Base-by-base conservation (phyloP, 1,139 yeast species). In the Lodderomyces parapsilosis region DNA sequence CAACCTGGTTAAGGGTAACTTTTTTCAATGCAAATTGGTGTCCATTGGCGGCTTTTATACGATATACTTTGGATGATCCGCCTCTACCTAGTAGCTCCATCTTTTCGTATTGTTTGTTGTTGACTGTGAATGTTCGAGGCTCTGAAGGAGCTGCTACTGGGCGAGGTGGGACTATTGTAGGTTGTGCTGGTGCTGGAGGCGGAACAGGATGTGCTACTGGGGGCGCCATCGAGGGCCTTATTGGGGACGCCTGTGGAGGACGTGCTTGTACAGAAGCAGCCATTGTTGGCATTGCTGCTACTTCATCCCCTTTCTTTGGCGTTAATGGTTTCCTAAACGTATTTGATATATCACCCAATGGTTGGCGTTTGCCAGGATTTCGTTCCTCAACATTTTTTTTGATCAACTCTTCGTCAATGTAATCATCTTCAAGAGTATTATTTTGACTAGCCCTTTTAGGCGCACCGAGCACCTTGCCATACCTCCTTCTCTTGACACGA, bases 61-160 rank as follows among this genome's bases (percentile, higher is more conserved):
- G 85, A 68, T 85, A 93, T 14, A 93, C 99, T 57, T 86, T 88
- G 0, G 98, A 90, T 0, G 97, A 79, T 0, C 99, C 99, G 27
- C 99, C 99, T 55, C 86, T 76, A 11, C 99, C 99, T 14, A 93
- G 63, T 15, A 87, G 68, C 54, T 89, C 96, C 18, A 88, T 65
- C 45, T 85, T 78, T 53, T 86, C 94, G 57, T 88, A 91, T 34
- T 74, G 76, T 36, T 73, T 72, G 2, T 79, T 82, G 58, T 89
- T 87, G 14, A 73, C 68, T 1, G 57, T 56, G 8, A 73, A 64
- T 18, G 62, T 50, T 47, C 70, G 44, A 55, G 27, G 11, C 9
- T 64, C 25, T 58, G 56, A 13, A 49, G 36, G 5, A 19, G 6
- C 20, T 17, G 19, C 19, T 27, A 23, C 34, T 18, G 32, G 2